Percentiles rank a stretch among this genome's conserved stretches.
These are phyloP conservation scores for Coniferiporia weirii DNA, from an alignment of 1,284 basidiomycete genomes.

Conservation along the genomic window DNA sequence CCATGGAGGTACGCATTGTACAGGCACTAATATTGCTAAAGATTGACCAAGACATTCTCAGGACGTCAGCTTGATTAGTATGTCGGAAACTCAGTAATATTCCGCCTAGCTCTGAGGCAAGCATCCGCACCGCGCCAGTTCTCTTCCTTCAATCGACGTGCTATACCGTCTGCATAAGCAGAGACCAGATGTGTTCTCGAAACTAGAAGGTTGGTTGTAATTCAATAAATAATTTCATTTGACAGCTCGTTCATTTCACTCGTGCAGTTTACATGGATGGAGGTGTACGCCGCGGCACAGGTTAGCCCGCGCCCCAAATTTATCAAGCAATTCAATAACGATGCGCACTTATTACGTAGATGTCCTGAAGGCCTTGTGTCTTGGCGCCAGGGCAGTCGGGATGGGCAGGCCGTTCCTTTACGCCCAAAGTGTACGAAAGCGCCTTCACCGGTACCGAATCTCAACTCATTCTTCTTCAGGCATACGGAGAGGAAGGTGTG, in stretches of 20 bases:
- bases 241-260: too few relatives aligned
- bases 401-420: slow-evolving; percentile 86
- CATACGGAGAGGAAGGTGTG: slow-evolving; percentile 82
- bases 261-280: slow-evolving; percentile 84
- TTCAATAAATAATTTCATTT: neutral
- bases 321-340: too few relatives aligned
- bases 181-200: slow-evolving; percentile 69
- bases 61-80: slow-evolving; percentile 81
- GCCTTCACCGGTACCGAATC: neutral
- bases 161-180: slow-evolving; percentile 68
- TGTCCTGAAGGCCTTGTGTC: slow-evolving; percentile 85
- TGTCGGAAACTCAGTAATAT: slow-evolving; percentile 22
- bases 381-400: slow-evolving; percentile 88
- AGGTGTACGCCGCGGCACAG: slow-evolving; percentile 79
- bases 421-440: slow-evolving; percentile 68
- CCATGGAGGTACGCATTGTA: slow-evolving; percentile 66
- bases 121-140: slow-evolving; percentile 25
- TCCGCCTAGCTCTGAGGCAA: too few relatives aligned
- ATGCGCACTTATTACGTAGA: slow-evolving; percentile 36
- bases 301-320: slow-evolving; percentile 28
- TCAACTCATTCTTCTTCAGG: slow-evolving; percentile 34
- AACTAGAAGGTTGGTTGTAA: slow-evolving; percentile 49
- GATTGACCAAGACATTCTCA: slow-evolving; percentile 23
- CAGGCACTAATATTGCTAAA: neutral
- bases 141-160: slow-evolving; percentile 71